These are phyloP conservation scores for Plasmodium reichenowi DNA, from an alignment of 169 alveolate genomes.

Conservation along the genomic window DNA sequence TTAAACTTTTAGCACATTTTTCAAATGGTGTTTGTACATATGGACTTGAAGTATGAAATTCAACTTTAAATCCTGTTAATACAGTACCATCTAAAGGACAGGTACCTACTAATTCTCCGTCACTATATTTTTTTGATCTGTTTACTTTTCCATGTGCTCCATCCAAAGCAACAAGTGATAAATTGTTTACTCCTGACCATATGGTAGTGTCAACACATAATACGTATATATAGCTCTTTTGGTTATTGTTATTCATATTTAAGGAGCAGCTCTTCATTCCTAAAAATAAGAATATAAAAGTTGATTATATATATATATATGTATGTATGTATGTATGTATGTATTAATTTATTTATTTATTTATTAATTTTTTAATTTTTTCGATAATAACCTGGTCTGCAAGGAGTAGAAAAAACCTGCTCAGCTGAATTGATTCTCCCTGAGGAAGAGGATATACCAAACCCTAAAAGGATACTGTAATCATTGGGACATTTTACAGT, in stretches of 20 bases:
- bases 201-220: slow-evolving; percentile 64
- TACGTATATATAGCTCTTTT: slow-evolving; percentile 43
- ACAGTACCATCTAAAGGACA: slow-evolving; percentile 52
- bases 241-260: slow-evolving; percentile 29
- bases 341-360: not conserved
- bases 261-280: slow-evolving; percentile 70
- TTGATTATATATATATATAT: slow-evolving; percentile 3
- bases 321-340: not conserved
- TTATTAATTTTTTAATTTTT: not conserved
- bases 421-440: slow-evolving; percentile 70
- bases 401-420: slow-evolving; percentile 51
- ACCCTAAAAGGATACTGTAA: slow-evolving; percentile 74
- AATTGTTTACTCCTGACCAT: slow-evolving; percentile 47
- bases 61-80: slow-evolving; percentile 59
- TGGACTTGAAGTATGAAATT: slow-evolving; percentile 66
- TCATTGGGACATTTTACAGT: slow-evolving; percentile 78
- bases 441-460: slow-evolving; percentile 75
- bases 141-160: slow-evolving; percentile 38
- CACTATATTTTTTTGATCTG: slow-evolving; percentile 34
- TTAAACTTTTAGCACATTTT: slow-evolving; percentile 53
- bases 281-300: not conserved
- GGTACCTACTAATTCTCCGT: slow-evolving; percentile 41
- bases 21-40: slow-evolving; percentile 44
- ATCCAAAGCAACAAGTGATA: slow-evolving; percentile 46
- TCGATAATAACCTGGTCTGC: slow-evolving; percentile 77